phyloP scores from a whole-genome alignment of 2,329 filamentous ascomycete genomes.

The Plectosphaerella plurivora region DNA sequence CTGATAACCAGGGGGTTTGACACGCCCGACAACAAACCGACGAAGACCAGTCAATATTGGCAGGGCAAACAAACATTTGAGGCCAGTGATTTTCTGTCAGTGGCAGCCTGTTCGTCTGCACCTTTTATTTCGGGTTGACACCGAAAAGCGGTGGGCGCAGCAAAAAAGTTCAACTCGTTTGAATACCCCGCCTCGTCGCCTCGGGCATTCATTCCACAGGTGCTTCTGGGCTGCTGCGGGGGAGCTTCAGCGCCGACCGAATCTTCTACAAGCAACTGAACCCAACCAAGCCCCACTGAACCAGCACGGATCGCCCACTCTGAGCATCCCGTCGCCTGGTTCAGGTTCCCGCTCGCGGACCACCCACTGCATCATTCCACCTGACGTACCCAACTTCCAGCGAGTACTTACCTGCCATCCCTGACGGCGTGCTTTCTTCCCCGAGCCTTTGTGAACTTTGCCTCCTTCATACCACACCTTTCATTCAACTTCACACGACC shows the following conservation, averaged over 20 bases:
- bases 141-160: not conserved
- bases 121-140: too few species aligned
- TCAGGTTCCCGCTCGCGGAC: not conserved
- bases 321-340: not conserved
- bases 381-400: not conserved
- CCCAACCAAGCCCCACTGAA: not conserved
- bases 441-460: not conserved
- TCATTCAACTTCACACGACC: not conserved
- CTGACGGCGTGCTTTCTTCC: not conserved
- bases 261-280: conserved; percentile 17
- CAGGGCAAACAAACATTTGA: too few species aligned
- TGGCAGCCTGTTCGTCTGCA: too few species aligned
- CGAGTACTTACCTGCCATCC: not conserved
- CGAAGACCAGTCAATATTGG: too few species aligned
- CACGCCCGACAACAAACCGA: too few species aligned
- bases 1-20: not conserved
- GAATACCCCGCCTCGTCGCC: not conserved
- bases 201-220: too few species aligned
- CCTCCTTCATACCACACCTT: not conserved
- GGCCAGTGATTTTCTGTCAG: too few species aligned
- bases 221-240: not conserved
- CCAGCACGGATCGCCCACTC: too few species aligned
- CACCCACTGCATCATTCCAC: not conserved
- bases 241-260: conserved; percentile 8
- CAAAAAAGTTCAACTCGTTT: conserved; percentile 9